Percentiles rank a stretch among this genome's conserved stretches.
Conservation (phyloP, 768 basidiomycete species). For the Scleroderma citrinum region DNA sequence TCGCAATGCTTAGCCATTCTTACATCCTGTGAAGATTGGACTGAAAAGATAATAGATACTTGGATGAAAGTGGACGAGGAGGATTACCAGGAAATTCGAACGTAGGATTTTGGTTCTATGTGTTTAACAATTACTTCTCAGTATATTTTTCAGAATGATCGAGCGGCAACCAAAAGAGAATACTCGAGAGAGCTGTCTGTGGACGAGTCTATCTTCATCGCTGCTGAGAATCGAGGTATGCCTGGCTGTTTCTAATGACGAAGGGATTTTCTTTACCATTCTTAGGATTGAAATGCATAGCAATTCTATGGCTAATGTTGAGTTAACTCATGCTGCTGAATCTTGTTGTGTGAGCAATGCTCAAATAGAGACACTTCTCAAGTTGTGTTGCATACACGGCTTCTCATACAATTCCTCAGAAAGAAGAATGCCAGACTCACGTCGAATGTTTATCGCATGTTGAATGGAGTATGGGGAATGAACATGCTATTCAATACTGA, state of each 20-base stretch:
- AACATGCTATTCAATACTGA: conserved; percentile 17
- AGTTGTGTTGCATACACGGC: conserved; percentile 17
- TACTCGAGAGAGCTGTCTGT: not conserved
- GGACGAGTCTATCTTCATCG: not conserved
- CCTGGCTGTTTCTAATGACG: not conserved
- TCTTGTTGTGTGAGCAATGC: conserved; percentile 16
- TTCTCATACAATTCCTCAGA: conserved; percentile 11
- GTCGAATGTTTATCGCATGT: conserved; percentile 5
- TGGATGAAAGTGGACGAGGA: not conserved
- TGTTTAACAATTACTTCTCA: not conserved
- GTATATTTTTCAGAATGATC: not conserved
- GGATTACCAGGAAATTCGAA: not conserved
- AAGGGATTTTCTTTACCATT: not conserved
- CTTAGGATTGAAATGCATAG: conserved; percentile 18
- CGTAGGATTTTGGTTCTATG: not conserved
- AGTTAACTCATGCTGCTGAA: conserved; percentile 14
- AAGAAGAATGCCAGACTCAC: not conserved
- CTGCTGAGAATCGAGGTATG: not conserved
- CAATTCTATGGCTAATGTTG: conserved; percentile 23
- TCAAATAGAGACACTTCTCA: conserved; percentile 24
- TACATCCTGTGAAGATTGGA: conserved; percentile 23
- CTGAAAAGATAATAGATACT: conserved; percentile 14
- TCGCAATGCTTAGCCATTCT: conserved; percentile 17
- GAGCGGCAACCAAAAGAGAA: not conserved
- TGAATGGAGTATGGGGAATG: conserved; percentile 15